These are phyloP conservation scores for Neoscytalidium dimidiatum DNA, from an alignment of 2,329 filamentous ascomycete species.

Conservation along the genomic window DNA sequence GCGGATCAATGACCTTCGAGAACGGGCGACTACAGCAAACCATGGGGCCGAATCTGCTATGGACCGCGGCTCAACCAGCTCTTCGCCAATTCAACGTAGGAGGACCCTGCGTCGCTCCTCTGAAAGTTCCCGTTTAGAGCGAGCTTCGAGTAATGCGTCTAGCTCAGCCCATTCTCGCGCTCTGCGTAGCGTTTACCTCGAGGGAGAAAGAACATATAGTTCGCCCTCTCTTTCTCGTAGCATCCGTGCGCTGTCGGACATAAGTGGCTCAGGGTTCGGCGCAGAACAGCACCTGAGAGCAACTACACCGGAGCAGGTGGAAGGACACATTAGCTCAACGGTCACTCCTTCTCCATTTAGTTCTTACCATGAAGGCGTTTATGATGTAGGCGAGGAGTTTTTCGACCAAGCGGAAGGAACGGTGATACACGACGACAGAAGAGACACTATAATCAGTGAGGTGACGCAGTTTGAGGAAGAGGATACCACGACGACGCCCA, in stretches of 20 bases:
- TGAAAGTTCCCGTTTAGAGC: not conserved
- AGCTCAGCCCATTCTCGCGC: conserved; percentile 1
- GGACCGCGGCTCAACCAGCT: not conserved
- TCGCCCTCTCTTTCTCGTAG: not conserved
- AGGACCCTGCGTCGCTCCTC: conserved; percentile 7
- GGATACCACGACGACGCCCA: not conserved
- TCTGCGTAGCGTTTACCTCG: conserved; percentile 6
- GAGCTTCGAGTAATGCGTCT: conserved; percentile 1
- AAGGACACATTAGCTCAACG: not conserved
- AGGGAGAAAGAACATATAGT: not conserved
- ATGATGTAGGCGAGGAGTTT: not conserved
- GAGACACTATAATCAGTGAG: conserved; percentile 1
- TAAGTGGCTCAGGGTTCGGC: not conserved
- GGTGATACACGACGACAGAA: not conserved
- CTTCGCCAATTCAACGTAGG: not conserved
- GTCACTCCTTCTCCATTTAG: not conserved
- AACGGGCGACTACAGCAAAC: not conserved
- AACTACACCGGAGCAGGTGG: not conserved
- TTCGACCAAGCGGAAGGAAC: not conserved
- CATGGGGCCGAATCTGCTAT: not conserved
- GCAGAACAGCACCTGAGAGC: not conserved
- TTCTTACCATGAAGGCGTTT: not conserved
- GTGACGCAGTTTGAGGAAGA: not conserved
- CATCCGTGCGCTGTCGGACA: not conserved
- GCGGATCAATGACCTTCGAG: not conserved